phyloP scores from a whole-genome alignment of 2,329 filamentous ascomycete genomes.

The Fusarium sp. region DNA sequence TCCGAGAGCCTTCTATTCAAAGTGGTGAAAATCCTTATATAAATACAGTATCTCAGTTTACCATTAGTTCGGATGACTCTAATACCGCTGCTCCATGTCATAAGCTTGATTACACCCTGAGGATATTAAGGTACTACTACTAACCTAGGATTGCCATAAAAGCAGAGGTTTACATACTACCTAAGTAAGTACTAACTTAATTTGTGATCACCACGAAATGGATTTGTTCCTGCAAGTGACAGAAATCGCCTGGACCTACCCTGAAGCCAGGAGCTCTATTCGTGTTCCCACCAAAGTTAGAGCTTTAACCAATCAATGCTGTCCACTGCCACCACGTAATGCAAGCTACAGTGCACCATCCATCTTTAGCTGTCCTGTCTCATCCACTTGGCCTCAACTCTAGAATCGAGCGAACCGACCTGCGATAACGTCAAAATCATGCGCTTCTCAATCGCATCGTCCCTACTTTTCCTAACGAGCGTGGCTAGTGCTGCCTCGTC shows the following conservation, averaged over 20 bases:
- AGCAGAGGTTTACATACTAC: not conserved
- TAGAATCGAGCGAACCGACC: constrained; percentile 26
- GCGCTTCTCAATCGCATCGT: constrained; percentile 51
- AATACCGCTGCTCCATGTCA: not conserved
- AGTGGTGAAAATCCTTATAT: too few species aligned
- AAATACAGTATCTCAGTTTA: not conserved
- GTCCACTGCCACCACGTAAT: constrained; percentile 46
- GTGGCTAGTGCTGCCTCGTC: constrained; percentile 63
- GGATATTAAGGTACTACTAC: too few species aligned
- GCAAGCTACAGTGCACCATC: not conserved
- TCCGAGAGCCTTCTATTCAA: not conserved
- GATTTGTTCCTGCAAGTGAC: not conserved
- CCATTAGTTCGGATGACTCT: not conserved
- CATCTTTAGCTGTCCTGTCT: constrained; percentile 40
- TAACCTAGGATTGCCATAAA: not conserved
- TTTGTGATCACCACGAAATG: not conserved
- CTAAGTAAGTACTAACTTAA: too few species aligned
- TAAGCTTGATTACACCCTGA: too few species aligned
- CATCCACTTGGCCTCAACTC: constrained; percentile 40
- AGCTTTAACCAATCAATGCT: constrained; percentile 40
- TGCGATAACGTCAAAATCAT: constrained; percentile 44
- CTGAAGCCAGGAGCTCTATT: constrained; percentile 15
- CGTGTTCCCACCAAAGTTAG: constrained; percentile 4
- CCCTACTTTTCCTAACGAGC: constrained; percentile 59
- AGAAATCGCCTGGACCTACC: not conserved